Evolutionary conservation across 495 filamentous ascomycete genomes (phyloP).

Genomic region (Penicillium dipodomyicola): DNA sequence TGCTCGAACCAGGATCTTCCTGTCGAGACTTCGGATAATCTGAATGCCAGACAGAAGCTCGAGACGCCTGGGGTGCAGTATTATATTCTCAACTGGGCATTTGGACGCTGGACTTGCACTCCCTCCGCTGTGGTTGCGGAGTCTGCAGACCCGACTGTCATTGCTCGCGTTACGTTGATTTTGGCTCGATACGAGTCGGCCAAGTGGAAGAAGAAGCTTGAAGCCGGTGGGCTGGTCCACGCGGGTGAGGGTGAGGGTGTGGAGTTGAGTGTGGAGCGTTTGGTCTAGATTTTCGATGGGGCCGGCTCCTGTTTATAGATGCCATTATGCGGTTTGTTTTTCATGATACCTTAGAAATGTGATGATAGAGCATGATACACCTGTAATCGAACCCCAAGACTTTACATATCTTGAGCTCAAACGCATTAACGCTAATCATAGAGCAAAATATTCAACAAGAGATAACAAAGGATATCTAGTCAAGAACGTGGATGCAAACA

Average conservation of each 20-base stretch:
- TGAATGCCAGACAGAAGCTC: conserved; percentile 12
- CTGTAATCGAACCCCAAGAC: background rate
- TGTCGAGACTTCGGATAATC: conserved; percentile 54
- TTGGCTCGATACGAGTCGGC: conserved; percentile 78
- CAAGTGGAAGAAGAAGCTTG: conserved; percentile 86
- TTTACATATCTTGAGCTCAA: background rate
- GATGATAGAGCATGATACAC: conserved; percentile 12
- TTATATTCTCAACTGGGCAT: conserved; percentile 97
- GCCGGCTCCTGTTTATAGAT: conserved; percentile 20
- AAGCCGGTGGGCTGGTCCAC: conserved; percentile 58
- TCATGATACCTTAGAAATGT: conserved; percentile 12
- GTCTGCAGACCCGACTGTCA: conserved; percentile 41
- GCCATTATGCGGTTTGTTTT: background rate
- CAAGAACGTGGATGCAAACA: background rate
- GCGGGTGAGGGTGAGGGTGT: conserved; percentile 28
- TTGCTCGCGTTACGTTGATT: conserved; percentile 78
- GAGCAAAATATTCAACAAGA: background rate
- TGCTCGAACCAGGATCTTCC: conserved; percentile 53
- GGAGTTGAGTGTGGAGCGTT: conserved; percentile 39
- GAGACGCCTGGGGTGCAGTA: conserved; percentile 18
- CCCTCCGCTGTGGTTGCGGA: conserved; percentile 46
- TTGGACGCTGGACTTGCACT: conserved; percentile 91
- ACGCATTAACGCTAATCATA: background rate
- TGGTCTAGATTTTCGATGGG: conserved; percentile 32
- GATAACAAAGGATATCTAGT: background rate